These are phyloP conservation scores for Bathelium albidoporum DNA, from an alignment of 495 filamentous ascomycete genomes.

Conservation along the genomic window DNA sequence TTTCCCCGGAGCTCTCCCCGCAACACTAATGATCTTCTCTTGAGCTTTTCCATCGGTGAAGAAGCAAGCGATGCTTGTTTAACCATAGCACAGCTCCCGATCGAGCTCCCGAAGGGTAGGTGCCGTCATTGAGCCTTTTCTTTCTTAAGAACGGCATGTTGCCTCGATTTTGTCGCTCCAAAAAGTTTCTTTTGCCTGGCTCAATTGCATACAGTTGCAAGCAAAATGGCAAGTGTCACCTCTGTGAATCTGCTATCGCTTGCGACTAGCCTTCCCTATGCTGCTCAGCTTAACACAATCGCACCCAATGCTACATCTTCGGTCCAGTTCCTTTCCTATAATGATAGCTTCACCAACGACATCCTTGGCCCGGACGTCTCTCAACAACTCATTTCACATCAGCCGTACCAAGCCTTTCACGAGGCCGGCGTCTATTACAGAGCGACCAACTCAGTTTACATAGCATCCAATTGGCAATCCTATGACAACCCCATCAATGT, in stretches of 20 bases:
- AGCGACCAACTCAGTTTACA: conserved; percentile 42
- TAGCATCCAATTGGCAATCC: conserved; percentile 43
- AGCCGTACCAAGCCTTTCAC: conserved; percentile 39
- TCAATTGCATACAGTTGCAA: neutral
- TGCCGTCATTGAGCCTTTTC: neutral
- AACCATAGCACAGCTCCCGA: neutral
- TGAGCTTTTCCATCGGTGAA: neutral
- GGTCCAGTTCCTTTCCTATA: conserved; percentile 25
- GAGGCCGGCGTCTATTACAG: conserved; percentile 49
- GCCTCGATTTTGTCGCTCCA: neutral
- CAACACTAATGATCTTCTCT: neutral
- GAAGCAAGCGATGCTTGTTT: neutral
- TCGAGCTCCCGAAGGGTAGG: neutral
- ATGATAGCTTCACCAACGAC: conserved; percentile 20
- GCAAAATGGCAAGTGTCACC: conserved; percentile 22
- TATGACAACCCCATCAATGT: conserved; percentile 26
- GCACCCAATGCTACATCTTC: conserved; percentile 19
- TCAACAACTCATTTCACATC: conserved; percentile 19
- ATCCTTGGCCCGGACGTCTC: conserved; percentile 24
- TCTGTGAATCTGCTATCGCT: conserved; percentile 24
- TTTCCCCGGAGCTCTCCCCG: neutral
- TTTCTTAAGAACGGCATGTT: neutral
- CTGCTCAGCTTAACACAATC: conserved; percentile 15
- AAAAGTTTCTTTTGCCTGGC: neutral
- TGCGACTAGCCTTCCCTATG: conserved; percentile 22